Evolutionary conservation across 306 rosid species (phyloP).

Genomic region (Boehmeria nivea): DNA sequence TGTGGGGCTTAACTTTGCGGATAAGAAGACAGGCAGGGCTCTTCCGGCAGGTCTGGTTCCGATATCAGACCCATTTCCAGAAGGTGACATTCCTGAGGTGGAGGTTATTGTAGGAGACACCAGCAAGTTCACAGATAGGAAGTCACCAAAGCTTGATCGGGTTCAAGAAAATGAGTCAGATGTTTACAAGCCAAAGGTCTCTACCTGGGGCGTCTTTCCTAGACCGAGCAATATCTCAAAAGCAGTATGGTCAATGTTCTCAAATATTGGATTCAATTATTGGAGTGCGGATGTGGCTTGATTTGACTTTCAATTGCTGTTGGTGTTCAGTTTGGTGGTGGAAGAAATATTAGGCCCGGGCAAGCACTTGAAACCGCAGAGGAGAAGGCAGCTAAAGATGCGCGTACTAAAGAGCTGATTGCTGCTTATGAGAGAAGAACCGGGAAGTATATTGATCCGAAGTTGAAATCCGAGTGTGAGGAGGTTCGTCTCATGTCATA

Average conservation of each 20-base stretch:
- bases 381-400: slow-evolving; percentile 73
- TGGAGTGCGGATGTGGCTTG: background rate
- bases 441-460: slow-evolving; percentile 60
- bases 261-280: background rate
- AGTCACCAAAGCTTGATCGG: slow-evolving; percentile 28
- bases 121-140: slow-evolving; percentile 41
- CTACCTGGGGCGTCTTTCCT: slow-evolving; percentile 96
- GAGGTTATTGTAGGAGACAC: slow-evolving; percentile 77
- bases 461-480: slow-evolving; percentile 68
- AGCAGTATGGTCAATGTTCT: slow-evolving; percentile 46
- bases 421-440: slow-evolving; percentile 61
- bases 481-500: slow-evolving; percentile 36
- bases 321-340: slow-evolving; percentile 74
- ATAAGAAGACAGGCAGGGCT: slow-evolving; percentile 59
- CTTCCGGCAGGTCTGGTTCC: slow-evolving; percentile 84
- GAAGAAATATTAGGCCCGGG: slow-evolving; percentile 68
- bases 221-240: slow-evolving; percentile 82
- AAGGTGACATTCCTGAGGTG: slow-evolving; percentile 53
- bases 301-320: background rate
- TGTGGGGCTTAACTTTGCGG: slow-evolving; percentile 75
- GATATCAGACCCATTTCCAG: slow-evolving; percentile 49
- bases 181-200: slow-evolving; percentile 79
- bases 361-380: slow-evolving; percentile 71
- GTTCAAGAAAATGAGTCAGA: slow-evolving; percentile 41
- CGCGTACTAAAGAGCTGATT: slow-evolving; percentile 54